A percentile compares a stretch with the other conserved stretches of the same genome.
Conservation (phyloP, 768 basidiomycete species). For the Boletus bicolor region DNA sequence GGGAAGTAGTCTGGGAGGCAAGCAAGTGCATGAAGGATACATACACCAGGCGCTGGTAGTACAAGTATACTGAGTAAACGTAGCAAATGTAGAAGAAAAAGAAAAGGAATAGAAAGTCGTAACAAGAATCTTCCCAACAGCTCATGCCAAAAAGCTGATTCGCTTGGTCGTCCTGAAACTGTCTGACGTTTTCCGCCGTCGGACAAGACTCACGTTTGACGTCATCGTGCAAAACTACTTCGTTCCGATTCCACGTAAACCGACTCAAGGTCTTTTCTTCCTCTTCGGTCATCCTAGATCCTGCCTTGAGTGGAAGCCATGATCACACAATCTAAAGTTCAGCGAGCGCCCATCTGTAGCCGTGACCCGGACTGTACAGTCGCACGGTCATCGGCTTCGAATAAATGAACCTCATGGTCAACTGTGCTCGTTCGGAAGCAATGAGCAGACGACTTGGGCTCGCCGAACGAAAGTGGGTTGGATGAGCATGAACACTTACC, state of each 20-base stretch:
- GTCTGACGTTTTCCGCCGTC: too few relatives aligned
- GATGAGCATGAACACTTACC: conserved; percentile 37
- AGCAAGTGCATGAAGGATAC: too few relatives aligned
- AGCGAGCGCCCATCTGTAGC: conserved; percentile 45
- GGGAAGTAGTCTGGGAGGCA: too few relatives aligned
- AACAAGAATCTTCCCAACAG: too few relatives aligned
- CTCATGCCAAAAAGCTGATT: too few relatives aligned
- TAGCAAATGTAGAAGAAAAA: too few relatives aligned
- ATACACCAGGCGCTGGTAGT: too few relatives aligned
- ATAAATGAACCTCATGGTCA: conserved; percentile 72
- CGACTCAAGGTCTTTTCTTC: conserved; percentile 55
- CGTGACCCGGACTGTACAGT: conserved; percentile 37
- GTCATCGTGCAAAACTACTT: too few relatives aligned
- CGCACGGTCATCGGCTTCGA: conserved; percentile 61
- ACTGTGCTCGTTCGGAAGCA: conserved; percentile 68
- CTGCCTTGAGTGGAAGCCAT: conserved; percentile 49
- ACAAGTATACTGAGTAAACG: too few relatives aligned
- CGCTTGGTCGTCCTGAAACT: too few relatives aligned
- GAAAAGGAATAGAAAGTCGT: too few relatives aligned
- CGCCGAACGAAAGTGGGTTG: background rate
- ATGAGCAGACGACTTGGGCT: background rate
- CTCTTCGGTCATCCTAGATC: conserved; percentile 45
- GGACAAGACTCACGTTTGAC: too few relatives aligned
- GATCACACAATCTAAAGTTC: conserved; percentile 65
- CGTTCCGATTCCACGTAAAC: conserved; percentile 54